Conservation (phyloP, 805 yeast genomes). For the Schwanniomyces sp. region DNA sequence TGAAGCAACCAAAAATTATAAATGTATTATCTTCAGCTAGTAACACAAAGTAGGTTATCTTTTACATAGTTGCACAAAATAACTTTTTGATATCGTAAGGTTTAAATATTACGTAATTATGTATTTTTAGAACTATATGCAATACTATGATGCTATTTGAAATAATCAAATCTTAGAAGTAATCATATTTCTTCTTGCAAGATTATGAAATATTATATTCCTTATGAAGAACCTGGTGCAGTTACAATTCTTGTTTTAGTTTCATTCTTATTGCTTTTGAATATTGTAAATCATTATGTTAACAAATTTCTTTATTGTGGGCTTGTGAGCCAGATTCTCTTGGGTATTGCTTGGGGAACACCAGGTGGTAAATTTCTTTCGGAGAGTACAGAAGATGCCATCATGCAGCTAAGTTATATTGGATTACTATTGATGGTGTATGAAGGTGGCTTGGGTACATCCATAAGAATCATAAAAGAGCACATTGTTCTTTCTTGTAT, state of each 20-base stretch:
- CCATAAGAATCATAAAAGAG: constrained; percentile 1
- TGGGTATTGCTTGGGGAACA: constrained; percentile 2
- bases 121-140: no score
- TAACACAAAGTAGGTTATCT: no score
- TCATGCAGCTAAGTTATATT: constrained; percentile 1
- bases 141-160: no score
- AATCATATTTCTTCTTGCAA: background rate
- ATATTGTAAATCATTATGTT: background rate
- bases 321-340: constrained; percentile 3
- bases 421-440: constrained; percentile 4
- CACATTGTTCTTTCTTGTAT: background rate
- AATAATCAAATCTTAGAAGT: no score
- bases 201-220: background rate
- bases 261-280: background rate
- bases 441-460: constrained; percentile 3
- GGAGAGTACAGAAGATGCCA: background rate
- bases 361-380: constrained; percentile 1
- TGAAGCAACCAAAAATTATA: no score
- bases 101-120: no score
- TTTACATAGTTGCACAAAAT: no score
- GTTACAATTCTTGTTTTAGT: background rate
- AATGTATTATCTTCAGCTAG: no score
- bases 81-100: no score
- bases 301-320: constrained; percentile 2
- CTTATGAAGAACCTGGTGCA: constrained; percentile 3